Evolutionary conservation across 768 basidiomycete species (phyloP), one percentile per base, ranked within the genome.

Genomic region (Trametes maxima): DNA sequence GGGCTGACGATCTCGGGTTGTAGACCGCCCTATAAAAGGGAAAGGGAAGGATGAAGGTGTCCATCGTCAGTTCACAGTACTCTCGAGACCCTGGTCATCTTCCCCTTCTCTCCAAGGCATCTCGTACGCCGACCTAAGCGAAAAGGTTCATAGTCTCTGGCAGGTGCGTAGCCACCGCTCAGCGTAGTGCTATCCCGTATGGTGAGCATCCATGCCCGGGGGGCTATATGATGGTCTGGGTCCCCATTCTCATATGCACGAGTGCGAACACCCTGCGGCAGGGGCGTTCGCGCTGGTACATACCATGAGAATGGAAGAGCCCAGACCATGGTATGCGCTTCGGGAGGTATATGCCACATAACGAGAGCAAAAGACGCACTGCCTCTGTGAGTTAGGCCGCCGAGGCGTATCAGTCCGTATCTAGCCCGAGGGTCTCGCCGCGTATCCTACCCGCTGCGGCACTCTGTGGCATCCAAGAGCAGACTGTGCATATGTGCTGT

Each of bases 271-370:
- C 61, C 63, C 60, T 51, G 25, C 21, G 16, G 46, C 57, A 56
- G 35, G 66, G 63, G 59, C 57, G 21, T 57, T 28, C 54, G 43
- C 55, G 56, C 56, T 43, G 50, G 54, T 68, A 65, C 67, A 65
- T 65, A 68, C 67, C 67, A 68, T 68, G 67, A 68, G 67, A 68
- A 68, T 68, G 67, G 67, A 68, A 68, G 67, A 65, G 49, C 57
- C 59, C 62, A 54, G 64, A 65, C 64, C 67, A 65, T 57, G 52
- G 57, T 59, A 63, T 46, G 48, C 43, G 36, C 45, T 35, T 46
- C 48, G 60, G 51, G 62, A 59, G 42, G 21, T 46, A 42, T 40
- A 39, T 21, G 5, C n/a, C 24, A 14, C 25, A 33, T 33, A 33
- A 33, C 28, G 28, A 33, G 28, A 33, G 28, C 28, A 33, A 33